phyloP scores from a whole-genome alignment of 192 early-diverging fungal species.

The Backusella psychrophila region DNA sequence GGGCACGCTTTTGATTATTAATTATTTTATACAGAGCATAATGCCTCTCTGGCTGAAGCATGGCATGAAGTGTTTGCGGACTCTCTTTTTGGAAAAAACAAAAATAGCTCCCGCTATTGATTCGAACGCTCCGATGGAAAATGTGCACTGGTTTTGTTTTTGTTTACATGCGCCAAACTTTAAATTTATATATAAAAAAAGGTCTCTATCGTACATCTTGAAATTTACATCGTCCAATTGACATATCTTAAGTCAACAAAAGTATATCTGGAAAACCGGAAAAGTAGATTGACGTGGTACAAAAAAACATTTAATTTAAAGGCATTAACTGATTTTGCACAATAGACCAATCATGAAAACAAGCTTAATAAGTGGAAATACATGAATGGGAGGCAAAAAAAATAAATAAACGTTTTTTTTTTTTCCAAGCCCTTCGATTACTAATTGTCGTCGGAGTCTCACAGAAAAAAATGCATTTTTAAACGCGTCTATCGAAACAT shows the following conservation, averaged over 20 bases:
- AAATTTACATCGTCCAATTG: not conserved
- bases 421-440: not conserved
- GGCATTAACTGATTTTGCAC: not conserved
- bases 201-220: too few species aligned
- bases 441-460: not conserved
- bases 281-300: not conserved
- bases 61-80: not conserved
- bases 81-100: not conserved
- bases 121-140: not conserved
- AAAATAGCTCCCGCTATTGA: not conserved
- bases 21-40: not conserved
- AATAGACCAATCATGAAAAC: not conserved
- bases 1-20: not conserved
- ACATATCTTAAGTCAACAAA: not conserved
- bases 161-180: too few species aligned
- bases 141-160: not conserved
- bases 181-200: too few species aligned
- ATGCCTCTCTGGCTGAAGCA: not conserved
- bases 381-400: not conserved
- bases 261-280: not conserved
- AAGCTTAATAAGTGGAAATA: conserved; percentile 3
- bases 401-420: not conserved
- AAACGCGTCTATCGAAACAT: not conserved
- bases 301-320: not conserved
- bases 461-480: not conserved